These are phyloP conservation scores for Podila verticillata DNA, from an alignment of 192 early-diverging fungal genomes.

Conservation along the genomic window DNA sequence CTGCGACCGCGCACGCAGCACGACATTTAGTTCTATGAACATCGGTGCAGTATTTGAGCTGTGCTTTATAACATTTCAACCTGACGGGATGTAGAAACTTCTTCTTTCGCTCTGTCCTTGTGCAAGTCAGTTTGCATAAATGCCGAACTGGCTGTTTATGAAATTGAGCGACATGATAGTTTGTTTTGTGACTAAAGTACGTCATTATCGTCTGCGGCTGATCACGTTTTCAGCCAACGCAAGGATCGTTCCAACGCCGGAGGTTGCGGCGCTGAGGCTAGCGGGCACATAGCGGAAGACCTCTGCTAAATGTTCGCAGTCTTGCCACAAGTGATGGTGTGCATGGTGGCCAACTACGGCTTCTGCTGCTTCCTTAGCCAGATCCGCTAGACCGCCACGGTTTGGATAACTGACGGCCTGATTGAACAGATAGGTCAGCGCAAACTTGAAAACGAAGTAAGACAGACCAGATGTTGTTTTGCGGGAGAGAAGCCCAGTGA, in stretches of 20 bases:
- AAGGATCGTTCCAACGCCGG: constrained; percentile 31
- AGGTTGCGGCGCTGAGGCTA: constrained; percentile 21
- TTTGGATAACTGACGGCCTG: not conserved
- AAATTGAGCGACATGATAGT: too few species aligned
- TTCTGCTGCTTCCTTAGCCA: constrained; percentile 12
- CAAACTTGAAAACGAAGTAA: constrained; percentile 37
- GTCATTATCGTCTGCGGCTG: not conserved
- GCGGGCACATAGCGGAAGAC: constrained; percentile 37
- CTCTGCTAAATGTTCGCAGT: constrained; percentile 8
- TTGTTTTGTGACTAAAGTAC: not conserved
- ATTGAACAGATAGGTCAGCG: constrained; percentile 20
- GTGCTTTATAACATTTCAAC: too few species aligned
- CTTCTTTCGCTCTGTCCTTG: too few species aligned
- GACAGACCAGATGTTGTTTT: constrained; percentile 15
- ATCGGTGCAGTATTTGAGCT: too few species aligned
- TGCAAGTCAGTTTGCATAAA: too few species aligned
- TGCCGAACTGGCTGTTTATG: too few species aligned
- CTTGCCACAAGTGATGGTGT: constrained; percentile 2
- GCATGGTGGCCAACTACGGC: not conserved
- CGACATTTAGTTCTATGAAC: too few species aligned
- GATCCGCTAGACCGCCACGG: not conserved
- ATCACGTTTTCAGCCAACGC: constrained; percentile 36
- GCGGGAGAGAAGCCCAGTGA: constrained; percentile 6
- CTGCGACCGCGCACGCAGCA: too few species aligned
- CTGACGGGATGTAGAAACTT: too few species aligned